phyloP scores from a whole-genome alignment of 2,329 filamentous ascomycete species.

The Apiospora pterosperma region DNA sequence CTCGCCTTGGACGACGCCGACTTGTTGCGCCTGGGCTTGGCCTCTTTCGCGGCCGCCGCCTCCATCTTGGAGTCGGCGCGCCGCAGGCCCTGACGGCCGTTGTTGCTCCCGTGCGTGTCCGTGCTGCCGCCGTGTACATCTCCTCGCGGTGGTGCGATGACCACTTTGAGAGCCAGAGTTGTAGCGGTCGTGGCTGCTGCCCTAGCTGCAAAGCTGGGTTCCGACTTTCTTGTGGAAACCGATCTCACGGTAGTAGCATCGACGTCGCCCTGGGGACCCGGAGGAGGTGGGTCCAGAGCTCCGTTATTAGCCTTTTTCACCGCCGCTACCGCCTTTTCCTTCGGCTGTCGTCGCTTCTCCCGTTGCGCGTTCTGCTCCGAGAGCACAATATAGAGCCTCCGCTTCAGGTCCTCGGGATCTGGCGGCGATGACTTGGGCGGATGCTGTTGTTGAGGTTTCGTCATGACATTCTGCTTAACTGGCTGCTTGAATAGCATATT shows the following conservation, averaged over 20 bases:
- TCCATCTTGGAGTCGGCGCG: neutral
- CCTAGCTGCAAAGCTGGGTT: neutral
- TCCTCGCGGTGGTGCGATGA: neutral
- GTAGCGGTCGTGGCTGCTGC: neutral
- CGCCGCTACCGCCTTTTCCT: slow-evolving; percentile 17
- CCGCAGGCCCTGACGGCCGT: neutral
- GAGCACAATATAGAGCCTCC: slow-evolving; percentile 48
- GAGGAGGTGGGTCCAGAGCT: slow-evolving; percentile 7
- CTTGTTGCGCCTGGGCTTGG: slow-evolving; percentile 13
- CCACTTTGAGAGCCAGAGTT: neutral
- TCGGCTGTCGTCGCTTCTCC: slow-evolving; percentile 28
- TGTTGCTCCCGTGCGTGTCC: neutral
- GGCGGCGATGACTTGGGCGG: slow-evolving; percentile 34
- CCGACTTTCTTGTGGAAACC: neutral
- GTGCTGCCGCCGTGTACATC: neutral
- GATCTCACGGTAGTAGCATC: neutral
- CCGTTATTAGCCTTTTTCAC: slow-evolving; percentile 10
- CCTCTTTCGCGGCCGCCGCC: slow-evolving; percentile 5
- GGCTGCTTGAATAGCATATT: neutral
- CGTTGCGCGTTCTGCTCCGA: slow-evolving; percentile 43
- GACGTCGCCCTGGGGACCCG: neutral
- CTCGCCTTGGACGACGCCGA: slow-evolving; percentile 11
- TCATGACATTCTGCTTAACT: neutral
- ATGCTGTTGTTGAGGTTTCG: slow-evolving; percentile 9
- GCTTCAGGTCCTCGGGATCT: slow-evolving; percentile 53